A percentile compares a stretch with the other conserved stretches of the same genome.
phyloP scores from a whole-genome alignment of 441 rosid species.

The Adansonia rubrostipa region DNA sequence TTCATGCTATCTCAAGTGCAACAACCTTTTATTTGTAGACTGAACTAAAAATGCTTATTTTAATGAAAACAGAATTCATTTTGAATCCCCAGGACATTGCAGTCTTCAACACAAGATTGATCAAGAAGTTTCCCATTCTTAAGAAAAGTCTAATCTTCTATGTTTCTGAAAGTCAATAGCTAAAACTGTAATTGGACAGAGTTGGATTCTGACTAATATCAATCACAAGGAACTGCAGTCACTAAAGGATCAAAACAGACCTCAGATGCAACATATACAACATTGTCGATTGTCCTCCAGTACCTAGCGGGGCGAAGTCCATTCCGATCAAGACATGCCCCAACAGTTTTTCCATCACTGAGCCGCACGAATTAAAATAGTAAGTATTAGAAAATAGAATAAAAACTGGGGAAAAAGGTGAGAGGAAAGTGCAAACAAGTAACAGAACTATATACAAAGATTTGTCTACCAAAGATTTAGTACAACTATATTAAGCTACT shows the following conservation, averaged over 20 bases:
- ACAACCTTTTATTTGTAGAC: slow-evolving; percentile 1
- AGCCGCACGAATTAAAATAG: slow-evolving; percentile 47
- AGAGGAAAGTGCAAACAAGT: slow-evolving; percentile 13
- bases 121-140: neutral
- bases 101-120: slow-evolving; percentile 4
- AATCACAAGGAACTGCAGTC: slow-evolving; percentile 27
- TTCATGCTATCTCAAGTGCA: slow-evolving; percentile 12
- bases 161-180: neutral
- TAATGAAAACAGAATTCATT: neutral
- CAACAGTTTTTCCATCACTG: slow-evolving; percentile 99
- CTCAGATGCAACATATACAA: slow-evolving; percentile 99
- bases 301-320: slow-evolving; percentile 99
- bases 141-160: slow-evolving; percentile 6
- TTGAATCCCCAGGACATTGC: neutral
- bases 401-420: slow-evolving; percentile 33
- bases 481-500: neutral
- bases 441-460: neutral
- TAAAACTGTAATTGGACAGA: neutral
- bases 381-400: slow-evolving; percentile 42
- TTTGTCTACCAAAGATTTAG: slow-evolving; percentile 5
- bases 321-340: slow-evolving; percentile 97
- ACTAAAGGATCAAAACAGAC: slow-evolving; percentile 50
- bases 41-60: neutral
- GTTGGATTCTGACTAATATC: slow-evolving; percentile 16
- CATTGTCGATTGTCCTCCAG: slow-evolving; percentile 93